Base-by-base conservation (phyloP, 2,329 filamentous ascomycete species). In the Aspergillus fructus region DNA sequence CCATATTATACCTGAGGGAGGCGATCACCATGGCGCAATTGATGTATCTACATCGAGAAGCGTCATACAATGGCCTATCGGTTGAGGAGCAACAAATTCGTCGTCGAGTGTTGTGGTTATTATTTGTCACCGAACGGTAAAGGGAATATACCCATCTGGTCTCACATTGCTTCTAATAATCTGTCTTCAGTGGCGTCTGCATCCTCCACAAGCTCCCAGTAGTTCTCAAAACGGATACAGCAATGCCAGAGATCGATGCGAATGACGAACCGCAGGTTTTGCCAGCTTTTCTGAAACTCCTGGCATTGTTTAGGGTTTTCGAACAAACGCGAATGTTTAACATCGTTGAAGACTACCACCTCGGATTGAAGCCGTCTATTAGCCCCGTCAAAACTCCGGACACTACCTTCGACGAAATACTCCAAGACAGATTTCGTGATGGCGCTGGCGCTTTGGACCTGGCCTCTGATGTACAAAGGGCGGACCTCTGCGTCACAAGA, bases 21-120 rank as follows among this genome's bases (percentile, higher is more conserved):
- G 78, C 80, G 5, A 79, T 83, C n/a, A 80, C 80, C 0, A 69
- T 81, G 21, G 80, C 80, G 2, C 81, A 83, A 59, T 76, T 82
- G 45, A 73, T 82, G 62, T 70, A 76, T 1, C 68, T 83, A 5
- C 78, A 83, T 50, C 73, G 76, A 11, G 74, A 79, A 49, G 71
- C 74, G 0, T 75, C 75, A 0, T 81, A 81, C 59, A 37, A 63
- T 3, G 62, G 62, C 1, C 64, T 80, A 1, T 61, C 71, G 0
- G 59, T 69, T 5, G 55, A 69, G 3, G 78, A 81, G 49, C 75
- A 79, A 45, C 77, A 80, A 59, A 70, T 81, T 50, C 73, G 77
- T 5, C 73, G 78, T 9, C 71, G 80, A 0, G 73, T 81, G 5
- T 56, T 81, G 12, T 82, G 78, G 78, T 60, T 82, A 1, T 64